Percentiles rank a stretch among this genome's conserved stretches.
These are phyloP conservation scores for Adansonia digitata DNA, from an alignment of 345 rosid genomes.

Conservation along the genomic window DNA sequence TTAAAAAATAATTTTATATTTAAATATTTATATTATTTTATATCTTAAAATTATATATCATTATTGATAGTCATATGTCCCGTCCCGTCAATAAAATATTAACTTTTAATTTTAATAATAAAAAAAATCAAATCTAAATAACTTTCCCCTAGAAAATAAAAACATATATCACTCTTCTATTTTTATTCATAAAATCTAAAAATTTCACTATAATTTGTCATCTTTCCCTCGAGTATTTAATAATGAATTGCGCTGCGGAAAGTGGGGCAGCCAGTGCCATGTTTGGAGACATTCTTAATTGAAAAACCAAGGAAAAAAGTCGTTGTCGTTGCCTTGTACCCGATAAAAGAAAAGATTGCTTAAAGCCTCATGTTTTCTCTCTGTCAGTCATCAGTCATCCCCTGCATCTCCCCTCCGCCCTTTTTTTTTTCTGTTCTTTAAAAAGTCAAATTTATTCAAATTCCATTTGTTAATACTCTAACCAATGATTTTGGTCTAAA, in stretches of 20 bases:
- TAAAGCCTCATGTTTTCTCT: background rate
- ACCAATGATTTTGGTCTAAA: background rate
- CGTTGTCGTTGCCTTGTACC: background rate
- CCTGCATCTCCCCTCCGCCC: too few species aligned
- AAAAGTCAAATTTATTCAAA: conserved; percentile 1
- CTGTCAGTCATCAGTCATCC: background rate
- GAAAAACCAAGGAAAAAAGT: background rate
- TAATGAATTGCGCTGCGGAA: background rate
- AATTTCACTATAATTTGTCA: too few species aligned
- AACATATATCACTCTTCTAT: too few species aligned
- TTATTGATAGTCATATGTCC: too few species aligned
- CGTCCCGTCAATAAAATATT: too few species aligned
- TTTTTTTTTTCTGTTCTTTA: background rate
- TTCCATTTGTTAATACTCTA: background rate
- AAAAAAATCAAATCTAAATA: too few species aligned
- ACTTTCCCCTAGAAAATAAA: too few species aligned
- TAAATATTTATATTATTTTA: too few species aligned
- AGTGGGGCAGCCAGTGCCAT: background rate
- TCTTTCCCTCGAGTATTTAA: conserved; percentile 1
- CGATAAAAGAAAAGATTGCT: background rate
- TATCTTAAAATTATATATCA: too few species aligned
- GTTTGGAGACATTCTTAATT: background rate
- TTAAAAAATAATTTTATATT: too few species aligned
- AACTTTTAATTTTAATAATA: too few species aligned
- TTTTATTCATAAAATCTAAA: too few species aligned